Base-by-base conservation (phyloP, 2,329 filamentous ascomycete genomes). In the Trichoderma pleuroti region DNA sequence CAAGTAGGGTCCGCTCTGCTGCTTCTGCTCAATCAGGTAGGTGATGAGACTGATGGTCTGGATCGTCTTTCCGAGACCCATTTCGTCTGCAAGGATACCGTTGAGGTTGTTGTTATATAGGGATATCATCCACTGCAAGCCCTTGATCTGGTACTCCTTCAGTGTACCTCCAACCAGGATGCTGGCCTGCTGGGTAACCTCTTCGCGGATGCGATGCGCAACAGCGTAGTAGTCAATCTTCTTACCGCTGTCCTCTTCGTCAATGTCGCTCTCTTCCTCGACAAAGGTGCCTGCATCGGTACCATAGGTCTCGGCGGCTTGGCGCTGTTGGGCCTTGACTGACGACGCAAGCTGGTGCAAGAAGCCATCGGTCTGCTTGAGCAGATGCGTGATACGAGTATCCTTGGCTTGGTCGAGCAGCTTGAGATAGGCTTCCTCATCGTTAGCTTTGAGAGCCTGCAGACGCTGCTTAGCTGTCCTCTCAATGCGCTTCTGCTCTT, bases 31-130 rank as follows among this genome's bases (percentile, higher is more conserved):
- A 75, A 99, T 98, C 73, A 99, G 90, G 79, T 99, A 97, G 4
- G 95, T 98, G 77, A 99, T 92, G 83, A 99, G 85, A 85, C 93
- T 97, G 82, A 99, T 99, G 57, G 96, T 98, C 82, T 99, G 96
- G 76, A 99, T 99, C 0, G 96, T 99, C 85, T 99, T 99, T 81
- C 96, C 96, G 74, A 99, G 93, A 91, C 96, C 96, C 96, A 99
- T 99, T 83, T 99, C 96, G 78, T 99, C 96, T 71, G 96, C 96
- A 76, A 99, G 86, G 75, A 99, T 98, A 87, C 96, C 96, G 81
- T 99, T 99, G 74, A 99, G 88, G 82, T 98, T 99, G 86, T 99
- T 99, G 90, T 99, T 99, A 88, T 98, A 99, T 16, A 99, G 87
- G 16, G 96, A 99, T 72, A 99, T 91, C 96, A 99, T 99, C 96